A percentile compares a stretch with the other conserved stretches of the same genome.
Conservation (phyloP, 352 stramenopile genomes). For the Globisporangium megalacanthum region DNA sequence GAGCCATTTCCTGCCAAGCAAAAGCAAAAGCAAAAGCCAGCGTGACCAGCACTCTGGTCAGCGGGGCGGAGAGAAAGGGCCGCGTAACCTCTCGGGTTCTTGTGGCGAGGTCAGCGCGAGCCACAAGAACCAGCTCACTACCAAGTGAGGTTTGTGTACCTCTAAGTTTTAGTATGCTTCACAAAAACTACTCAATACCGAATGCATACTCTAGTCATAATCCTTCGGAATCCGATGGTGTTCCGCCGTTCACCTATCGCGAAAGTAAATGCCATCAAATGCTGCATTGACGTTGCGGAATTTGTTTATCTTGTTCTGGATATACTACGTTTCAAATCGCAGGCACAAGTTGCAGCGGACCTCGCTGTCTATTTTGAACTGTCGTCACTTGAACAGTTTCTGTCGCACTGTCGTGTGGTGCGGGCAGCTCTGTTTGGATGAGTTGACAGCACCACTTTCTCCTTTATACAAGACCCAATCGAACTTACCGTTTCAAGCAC, state of each 20-base stretch:
- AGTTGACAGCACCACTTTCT: neutral
- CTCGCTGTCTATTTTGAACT: constrained; percentile 11
- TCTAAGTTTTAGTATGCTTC: too few relatives aligned
- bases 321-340: too few relatives aligned
- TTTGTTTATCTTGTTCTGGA: too few relatives aligned
- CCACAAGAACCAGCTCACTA: too few relatives aligned
- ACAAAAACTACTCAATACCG: neutral
- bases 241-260: constrained; percentile 1
- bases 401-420: neutral
- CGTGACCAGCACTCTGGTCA: neutral
- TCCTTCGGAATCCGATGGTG: constrained; percentile 1
- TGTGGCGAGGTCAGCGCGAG: too few relatives aligned
- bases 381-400: constrained; percentile 6
- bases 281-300: too few relatives aligned
- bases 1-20: neutral
- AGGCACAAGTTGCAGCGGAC: neutral
- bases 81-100: too few relatives aligned
- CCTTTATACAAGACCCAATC: neutral
- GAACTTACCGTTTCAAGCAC: neutral
- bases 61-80: too few relatives aligned
- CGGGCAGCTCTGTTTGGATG: neutral
- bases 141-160: too few relatives aligned
- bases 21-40: too few relatives aligned
- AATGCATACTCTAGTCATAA: neutral
- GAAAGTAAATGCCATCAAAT: too few relatives aligned